Conservation (phyloP, 2,329 filamentous ascomycete species). For the Microdochium paspali region DNA sequence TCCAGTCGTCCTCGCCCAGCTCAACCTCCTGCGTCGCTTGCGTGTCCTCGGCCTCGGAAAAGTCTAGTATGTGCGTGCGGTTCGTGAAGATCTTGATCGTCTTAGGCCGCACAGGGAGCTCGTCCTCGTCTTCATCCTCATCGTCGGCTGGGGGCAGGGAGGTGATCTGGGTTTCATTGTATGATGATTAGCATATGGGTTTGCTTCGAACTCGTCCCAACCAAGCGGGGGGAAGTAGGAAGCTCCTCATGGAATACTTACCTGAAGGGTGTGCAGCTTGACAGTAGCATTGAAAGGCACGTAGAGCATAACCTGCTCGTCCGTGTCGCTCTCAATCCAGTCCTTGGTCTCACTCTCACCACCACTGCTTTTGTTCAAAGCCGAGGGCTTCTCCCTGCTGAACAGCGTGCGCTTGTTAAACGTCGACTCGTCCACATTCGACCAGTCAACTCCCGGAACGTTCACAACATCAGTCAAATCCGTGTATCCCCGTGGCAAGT, state of each 20-base stretch:
- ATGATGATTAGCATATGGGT: neutral
- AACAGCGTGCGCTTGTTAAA: conserved; percentile 66
- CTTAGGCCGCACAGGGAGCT: conserved; percentile 70
- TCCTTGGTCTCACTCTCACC: conserved; percentile 70
- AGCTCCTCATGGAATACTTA: conserved; percentile 19
- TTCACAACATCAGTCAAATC: conserved; percentile 82
- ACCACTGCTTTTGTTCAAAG: conserved; percentile 83
- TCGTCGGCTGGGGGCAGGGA: conserved; percentile 52
- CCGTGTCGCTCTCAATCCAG: conserved; percentile 93
- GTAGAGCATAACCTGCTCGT: conserved; percentile 92
- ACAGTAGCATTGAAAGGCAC: conserved; percentile 79
- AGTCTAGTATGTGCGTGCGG: conserved; percentile 80
- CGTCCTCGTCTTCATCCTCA: conserved; percentile 53
- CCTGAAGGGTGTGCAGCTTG: conserved; percentile 78
- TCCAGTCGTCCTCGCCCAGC: conserved; percentile 72
- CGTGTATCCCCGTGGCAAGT: conserved; percentile 67
- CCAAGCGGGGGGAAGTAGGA: neutral
- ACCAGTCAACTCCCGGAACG: conserved; percentile 67
- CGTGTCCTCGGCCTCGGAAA: conserved; percentile 87
- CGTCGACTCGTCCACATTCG: conserved; percentile 70
- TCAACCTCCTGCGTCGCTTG: conserved; percentile 72
- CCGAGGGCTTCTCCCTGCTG: conserved; percentile 47
- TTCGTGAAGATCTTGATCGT: conserved; percentile 84
- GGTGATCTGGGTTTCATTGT: conserved; percentile 52
- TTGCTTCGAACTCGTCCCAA: too few relatives aligned